Percentiles rank a stretch among this genome's conserved stretches.
Conservation (phyloP, 768 basidiomycete genomes). For the Rhizopogon rudus region DNA sequence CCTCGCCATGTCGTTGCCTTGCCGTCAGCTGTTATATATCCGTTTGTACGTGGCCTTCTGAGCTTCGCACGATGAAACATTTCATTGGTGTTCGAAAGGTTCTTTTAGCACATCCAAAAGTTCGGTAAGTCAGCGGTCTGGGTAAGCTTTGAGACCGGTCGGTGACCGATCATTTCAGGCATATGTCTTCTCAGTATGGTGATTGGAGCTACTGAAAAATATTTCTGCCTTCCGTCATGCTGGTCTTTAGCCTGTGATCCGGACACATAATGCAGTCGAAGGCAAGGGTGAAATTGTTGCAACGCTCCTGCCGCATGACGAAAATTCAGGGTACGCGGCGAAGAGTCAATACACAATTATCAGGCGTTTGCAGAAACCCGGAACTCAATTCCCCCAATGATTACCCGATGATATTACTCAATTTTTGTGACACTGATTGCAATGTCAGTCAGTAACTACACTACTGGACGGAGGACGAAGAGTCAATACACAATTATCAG, state of each 20-base stretch:
- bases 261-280: neutral
- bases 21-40: neutral
- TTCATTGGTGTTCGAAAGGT: neutral
- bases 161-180: neutral
- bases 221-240: neutral
- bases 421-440: neutral
- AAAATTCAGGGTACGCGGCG: neutral
- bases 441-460: neutral
- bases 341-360: neutral
- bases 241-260: neutral
- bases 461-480: too few species aligned
- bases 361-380: neutral
- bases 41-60: neutral
- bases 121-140: neutral
- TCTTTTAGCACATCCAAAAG: neutral
- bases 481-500: neutral
- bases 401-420: neutral
- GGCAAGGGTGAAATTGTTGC: neutral
- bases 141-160: neutral
- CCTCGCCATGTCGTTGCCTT: neutral
- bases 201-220: neutral
- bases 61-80: neutral
- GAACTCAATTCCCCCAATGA: neutral
- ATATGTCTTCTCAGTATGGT: neutral
- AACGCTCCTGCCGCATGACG: neutral